A percentile compares a stretch with the other conserved stretches of the same genome.
These are phyloP conservation scores for Ceratobasidium sp. DNA, from an alignment of 1,284 basidiomycete species.

Conservation along the genomic window DNA sequence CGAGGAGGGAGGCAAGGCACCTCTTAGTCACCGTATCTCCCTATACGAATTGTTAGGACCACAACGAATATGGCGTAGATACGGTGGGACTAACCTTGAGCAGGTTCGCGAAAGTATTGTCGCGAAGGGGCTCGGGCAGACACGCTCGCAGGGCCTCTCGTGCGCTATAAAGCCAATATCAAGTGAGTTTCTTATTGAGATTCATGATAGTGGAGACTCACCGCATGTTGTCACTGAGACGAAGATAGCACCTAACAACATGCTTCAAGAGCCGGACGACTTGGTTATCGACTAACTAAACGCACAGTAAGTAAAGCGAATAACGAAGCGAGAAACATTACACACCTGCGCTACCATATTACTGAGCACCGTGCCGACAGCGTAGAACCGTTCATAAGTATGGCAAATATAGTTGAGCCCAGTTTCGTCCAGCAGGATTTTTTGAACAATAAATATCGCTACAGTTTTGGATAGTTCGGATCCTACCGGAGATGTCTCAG, in stretches of 20 bases:
- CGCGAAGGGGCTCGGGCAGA: conserved; percentile 95
- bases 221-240: conserved; percentile 96
- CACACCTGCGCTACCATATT: conserved; percentile 93
- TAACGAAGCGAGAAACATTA: background rate
- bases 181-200: conserved; percentile 11
- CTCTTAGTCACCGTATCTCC: conserved; percentile 97
- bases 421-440: conserved; percentile 98
- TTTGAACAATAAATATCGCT: conserved; percentile 99
- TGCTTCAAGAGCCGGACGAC: conserved; percentile 97
- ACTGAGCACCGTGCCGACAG: conserved; percentile 97
- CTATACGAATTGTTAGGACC: conserved; percentile 58
- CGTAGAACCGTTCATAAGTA: conserved; percentile 99
- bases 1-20: conserved; percentile 94
- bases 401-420: conserved; percentile 99
- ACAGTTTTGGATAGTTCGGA: conserved; percentile 99
- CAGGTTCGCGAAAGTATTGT: conserved; percentile 92
- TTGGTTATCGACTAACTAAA: conserved; percentile 89
- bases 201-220: conserved; percentile 58
- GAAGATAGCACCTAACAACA: conserved; percentile 96
- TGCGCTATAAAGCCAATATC: conserved; percentile 70
- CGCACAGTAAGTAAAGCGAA: background rate
- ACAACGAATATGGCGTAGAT: background rate
- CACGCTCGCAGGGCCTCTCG: conserved; percentile 96
- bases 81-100: conserved; percentile 76
- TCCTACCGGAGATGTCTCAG: conserved; percentile 60